Base-by-base conservation (phyloP, 768 basidiomycete genomes). In the Termitomyces sp. region DNA sequence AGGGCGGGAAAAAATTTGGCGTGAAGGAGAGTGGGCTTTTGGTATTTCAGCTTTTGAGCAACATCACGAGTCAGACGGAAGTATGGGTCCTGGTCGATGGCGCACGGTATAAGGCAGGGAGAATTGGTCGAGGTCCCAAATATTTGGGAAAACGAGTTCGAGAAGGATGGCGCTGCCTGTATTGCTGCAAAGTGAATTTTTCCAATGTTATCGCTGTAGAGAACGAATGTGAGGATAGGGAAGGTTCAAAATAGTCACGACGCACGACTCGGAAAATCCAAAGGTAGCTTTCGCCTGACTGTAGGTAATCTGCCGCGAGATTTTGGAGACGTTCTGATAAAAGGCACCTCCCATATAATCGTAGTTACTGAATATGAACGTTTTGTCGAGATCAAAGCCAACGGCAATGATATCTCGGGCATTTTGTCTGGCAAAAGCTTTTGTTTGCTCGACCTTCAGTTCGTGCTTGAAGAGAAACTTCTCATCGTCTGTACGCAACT, bases 381-480 rank as follows among this genome's bases (percentile, higher is more conserved):
- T 99, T 76, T 89, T 91, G 55, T 93, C 82, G 22, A 83, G 77
- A 56, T 95, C 80, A 72, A 98, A 93, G 1, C 97, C 97, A 57
- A 95, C 90, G 1, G 97, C 93, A 62, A 99, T 98, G 65, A 98
- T 96, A 69, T 98, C 96, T 61, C 81, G 83, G n/a, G 94, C 88
- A 65, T 98, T 99, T 65, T 83, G 81, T 54, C 81, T 80, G 8
- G 92, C 82, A 67, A 94, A 98, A 22, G 76, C 74, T 65, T 84
- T 83, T 21, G 90, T 89, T 67, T 98, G 87, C 60, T 98, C 92
- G 35, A 90, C 79, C 68, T 92, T 95, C 57, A 97, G 82, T 60
- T 90, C 89, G 53, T 93, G 90, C 70, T 98, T 96, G 81, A 99
- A 97, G 45, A 99, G 71, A 77, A 98, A 99, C 70, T 99, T 99